Conservation (phyloP, 108 stramenopile species). For the Parietichytrium sp. region DNA sequence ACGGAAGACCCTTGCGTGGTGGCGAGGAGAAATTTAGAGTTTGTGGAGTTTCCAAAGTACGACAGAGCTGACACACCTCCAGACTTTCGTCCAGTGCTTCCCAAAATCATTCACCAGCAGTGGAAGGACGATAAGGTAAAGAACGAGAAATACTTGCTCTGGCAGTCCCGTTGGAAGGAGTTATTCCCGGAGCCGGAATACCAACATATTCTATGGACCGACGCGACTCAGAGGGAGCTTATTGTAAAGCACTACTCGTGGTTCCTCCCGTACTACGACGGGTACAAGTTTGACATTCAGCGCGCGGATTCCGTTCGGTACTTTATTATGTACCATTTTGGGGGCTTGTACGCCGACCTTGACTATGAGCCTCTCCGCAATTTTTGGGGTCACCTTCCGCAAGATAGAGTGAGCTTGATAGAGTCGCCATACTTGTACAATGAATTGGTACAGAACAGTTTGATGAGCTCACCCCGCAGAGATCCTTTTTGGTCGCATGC, state of each 20-base stretch:
- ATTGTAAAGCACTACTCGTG: constrained; percentile 41
- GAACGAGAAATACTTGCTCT: neutral
- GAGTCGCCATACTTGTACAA: constrained; percentile 35
- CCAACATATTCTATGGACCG: constrained; percentile 57
- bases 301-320: constrained; percentile 61
- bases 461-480: neutral
- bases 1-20: constrained; percentile 32
- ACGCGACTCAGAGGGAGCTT: constrained; percentile 48
- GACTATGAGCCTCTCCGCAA: constrained; percentile 37
- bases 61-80: too few species aligned
- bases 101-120: constrained; percentile 35
- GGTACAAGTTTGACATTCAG: constrained; percentile 51
- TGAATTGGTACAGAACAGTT: constrained; percentile 32
- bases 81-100: too few species aligned
- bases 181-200: constrained; percentile 33
- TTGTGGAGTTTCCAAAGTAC: too few species aligned
- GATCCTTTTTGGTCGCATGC: constrained; percentile 32
- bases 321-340: constrained; percentile 52
- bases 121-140: constrained; percentile 34
- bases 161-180: constrained; percentile 16
- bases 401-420: constrained; percentile 22
- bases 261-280: constrained; percentile 48
- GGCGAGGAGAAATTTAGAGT: too few species aligned
- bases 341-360: constrained; percentile 55
- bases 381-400: constrained; percentile 27